Conservation (phyloP, 2,329 filamentous ascomycete species). For the Neoascochyta sp. region DNA sequence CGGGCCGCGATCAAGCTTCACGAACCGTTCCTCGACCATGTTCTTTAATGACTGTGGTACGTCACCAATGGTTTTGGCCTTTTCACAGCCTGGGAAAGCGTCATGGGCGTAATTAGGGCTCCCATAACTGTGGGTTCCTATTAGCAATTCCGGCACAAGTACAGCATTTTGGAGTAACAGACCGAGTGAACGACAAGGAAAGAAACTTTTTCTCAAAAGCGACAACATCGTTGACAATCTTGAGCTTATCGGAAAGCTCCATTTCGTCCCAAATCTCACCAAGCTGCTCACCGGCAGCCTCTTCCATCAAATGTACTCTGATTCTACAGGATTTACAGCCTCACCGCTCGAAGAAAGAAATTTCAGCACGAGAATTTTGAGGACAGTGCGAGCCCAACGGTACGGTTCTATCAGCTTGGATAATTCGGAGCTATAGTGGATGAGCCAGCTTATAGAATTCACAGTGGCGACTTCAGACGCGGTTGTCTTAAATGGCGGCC, state of each 20-base stretch:
- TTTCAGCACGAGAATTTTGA: constrained; percentile 22
- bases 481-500: constrained; percentile 9
- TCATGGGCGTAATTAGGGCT: constrained; percentile 38
- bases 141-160: constrained; percentile 8
- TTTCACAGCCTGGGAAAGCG: constrained; percentile 28
- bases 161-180: constrained; percentile 1
- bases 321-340: constrained; percentile 15
- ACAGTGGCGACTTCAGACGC: constrained; percentile 22
- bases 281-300: constrained; percentile 30
- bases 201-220: constrained; percentile 38
- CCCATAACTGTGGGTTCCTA: constrained; percentile 34
- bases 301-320: constrained; percentile 25
- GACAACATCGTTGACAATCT: constrained; percentile 37
- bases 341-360: constrained; percentile 19
- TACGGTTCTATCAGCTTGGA: constrained; percentile 4
- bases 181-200: constrained; percentile 36
- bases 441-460: constrained; percentile 14
- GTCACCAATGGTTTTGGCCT: constrained; percentile 24
- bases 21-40: constrained; percentile 30
- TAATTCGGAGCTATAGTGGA: constrained; percentile 1
- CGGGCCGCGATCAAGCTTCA: constrained; percentile 39
- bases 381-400: constrained; percentile 10
- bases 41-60: constrained; percentile 28
- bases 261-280: constrained; percentile 28
- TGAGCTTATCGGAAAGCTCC: constrained; percentile 20